A percentile compares a stretch with the other conserved stretches of the same genome.
Conservation (phyloP, 805 yeast genomes). For the Candida chauliodis region DNA sequence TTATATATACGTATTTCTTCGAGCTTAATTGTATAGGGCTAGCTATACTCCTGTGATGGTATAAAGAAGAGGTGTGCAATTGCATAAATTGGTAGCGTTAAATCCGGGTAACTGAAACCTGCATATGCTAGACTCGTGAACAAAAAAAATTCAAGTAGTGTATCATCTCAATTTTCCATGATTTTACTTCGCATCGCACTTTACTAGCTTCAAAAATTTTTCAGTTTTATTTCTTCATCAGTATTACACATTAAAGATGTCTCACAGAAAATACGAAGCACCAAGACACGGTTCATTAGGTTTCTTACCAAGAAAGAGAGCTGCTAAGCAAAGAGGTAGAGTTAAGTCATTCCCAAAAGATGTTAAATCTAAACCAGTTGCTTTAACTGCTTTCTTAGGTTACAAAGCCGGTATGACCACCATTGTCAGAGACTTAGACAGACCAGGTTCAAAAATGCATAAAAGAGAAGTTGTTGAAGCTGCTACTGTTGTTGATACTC, state of each 20-base stretch:
- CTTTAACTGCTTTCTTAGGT: slow-evolving; percentile 99
- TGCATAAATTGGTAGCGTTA: too few species aligned
- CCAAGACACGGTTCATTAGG: slow-evolving; percentile 99
- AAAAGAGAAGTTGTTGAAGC: slow-evolving; percentile 99
- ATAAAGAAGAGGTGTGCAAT: too few species aligned
- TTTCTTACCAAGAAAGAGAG: slow-evolving; percentile 99
- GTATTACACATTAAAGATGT: slow-evolving; percentile 51
- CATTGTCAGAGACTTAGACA: slow-evolving; percentile 99
- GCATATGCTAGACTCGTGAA: too few species aligned
- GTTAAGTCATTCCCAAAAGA: slow-evolving; percentile 99
- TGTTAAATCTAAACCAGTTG: slow-evolving; percentile 95
- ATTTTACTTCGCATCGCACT: not conserved
- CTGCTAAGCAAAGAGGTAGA: slow-evolving; percentile 97
- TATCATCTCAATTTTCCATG: slow-evolving; percentile 2
- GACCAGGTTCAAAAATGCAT: slow-evolving; percentile 99
- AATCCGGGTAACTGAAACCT: slow-evolving; percentile 2
- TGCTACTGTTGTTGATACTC: slow-evolving; percentile 98
- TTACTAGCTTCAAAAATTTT: not conserved
- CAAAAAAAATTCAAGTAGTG: too few species aligned
- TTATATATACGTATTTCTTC: not conserved
- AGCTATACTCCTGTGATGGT: too few species aligned
- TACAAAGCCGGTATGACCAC: slow-evolving; percentile 99
- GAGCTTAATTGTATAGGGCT: too few species aligned
- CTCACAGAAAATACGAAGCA: slow-evolving; percentile 99
- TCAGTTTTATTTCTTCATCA: not conserved